Conservation (phyloP, 371 early-diverging fungal species). For the Haplosporangium sp. region DNA sequence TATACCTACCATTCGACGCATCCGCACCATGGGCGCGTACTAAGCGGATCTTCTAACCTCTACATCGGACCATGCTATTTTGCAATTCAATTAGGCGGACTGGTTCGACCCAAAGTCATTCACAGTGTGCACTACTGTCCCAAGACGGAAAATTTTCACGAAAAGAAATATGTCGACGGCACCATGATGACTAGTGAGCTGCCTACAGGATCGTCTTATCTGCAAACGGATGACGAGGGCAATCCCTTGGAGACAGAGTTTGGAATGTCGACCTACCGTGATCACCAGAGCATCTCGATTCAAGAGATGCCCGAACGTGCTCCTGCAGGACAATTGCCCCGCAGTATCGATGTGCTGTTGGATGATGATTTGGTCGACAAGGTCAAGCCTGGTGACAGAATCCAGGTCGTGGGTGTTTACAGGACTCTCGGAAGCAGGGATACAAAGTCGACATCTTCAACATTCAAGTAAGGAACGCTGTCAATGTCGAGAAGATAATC, state of each 20-base stretch:
- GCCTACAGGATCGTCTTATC: constrained; percentile 80
- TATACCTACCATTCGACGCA: too few species aligned
- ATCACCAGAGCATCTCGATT: constrained; percentile 95
- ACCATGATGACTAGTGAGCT: constrained; percentile 69
- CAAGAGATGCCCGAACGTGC: constrained; percentile 99
- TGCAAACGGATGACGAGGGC: constrained; percentile 94
- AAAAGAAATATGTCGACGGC: constrained; percentile 93
- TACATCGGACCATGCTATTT: not conserved
- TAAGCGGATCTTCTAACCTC: too few species aligned
- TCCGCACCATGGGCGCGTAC: too few species aligned
- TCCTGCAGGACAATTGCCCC: constrained; percentile 97
- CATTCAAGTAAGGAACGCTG: constrained; percentile 72
- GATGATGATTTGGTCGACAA: constrained; percentile 98
- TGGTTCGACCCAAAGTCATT: constrained; percentile 97
- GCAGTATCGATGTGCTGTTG: constrained; percentile 96
- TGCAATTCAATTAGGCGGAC: constrained; percentile 70
- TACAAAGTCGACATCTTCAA: constrained; percentile 81
- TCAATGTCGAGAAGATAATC: not conserved
- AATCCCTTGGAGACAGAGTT: constrained; percentile 95
- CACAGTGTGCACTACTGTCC: constrained; percentile 96
- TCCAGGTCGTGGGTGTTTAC: constrained; percentile 96
- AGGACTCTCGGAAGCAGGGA: constrained; percentile 87
- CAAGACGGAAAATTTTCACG: constrained; percentile 82
- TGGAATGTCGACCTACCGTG: constrained; percentile 94
- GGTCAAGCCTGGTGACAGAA: constrained; percentile 99